These are phyloP conservation scores for Trichoderma simmonsii DNA, from an alignment of 2,329 filamentous ascomycete genomes.

Conservation along the genomic window DNA sequence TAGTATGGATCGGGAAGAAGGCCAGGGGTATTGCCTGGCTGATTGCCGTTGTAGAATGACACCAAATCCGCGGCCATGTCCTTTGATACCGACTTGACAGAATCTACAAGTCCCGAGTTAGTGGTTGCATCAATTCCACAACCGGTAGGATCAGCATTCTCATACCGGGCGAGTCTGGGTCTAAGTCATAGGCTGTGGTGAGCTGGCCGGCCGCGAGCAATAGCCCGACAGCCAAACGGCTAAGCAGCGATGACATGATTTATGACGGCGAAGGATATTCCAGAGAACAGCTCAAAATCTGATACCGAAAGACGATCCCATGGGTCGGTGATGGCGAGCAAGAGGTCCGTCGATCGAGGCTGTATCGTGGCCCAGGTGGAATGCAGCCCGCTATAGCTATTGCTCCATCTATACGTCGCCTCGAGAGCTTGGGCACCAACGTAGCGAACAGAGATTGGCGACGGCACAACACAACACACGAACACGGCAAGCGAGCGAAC, in stretches of 20 bases:
- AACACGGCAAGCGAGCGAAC: conserved; percentile 14
- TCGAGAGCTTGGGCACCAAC: neutral
- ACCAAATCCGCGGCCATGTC: conserved; percentile 51
- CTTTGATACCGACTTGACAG: conserved; percentile 47
- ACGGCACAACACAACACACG: neutral
- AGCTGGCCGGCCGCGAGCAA: conserved; percentile 28
- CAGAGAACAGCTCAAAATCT: conserved; percentile 16
- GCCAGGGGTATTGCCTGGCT: conserved; percentile 50
- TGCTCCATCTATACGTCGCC: neutral
- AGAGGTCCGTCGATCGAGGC: neutral
- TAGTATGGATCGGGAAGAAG: conserved; percentile 54
- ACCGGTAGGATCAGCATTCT: neutral
- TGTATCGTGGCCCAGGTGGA: neutral
- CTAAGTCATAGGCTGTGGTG: conserved; percentile 35
- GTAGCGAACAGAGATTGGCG: neutral
- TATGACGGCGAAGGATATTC: conserved; percentile 22
- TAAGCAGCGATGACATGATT: conserved; percentile 25
- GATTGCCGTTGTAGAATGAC: conserved; percentile 43
- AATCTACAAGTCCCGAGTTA: conserved; percentile 37
- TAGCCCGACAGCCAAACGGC: conserved; percentile 25
- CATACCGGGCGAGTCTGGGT: conserved; percentile 38
- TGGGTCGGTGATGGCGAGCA: neutral
- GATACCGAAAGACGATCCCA: neutral
- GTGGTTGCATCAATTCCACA: neutral
- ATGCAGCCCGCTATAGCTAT: neutral